phyloP scores from a whole-genome alignment of 192 early-diverging fungal genomes.

The Powellomyces hirtus region DNA sequence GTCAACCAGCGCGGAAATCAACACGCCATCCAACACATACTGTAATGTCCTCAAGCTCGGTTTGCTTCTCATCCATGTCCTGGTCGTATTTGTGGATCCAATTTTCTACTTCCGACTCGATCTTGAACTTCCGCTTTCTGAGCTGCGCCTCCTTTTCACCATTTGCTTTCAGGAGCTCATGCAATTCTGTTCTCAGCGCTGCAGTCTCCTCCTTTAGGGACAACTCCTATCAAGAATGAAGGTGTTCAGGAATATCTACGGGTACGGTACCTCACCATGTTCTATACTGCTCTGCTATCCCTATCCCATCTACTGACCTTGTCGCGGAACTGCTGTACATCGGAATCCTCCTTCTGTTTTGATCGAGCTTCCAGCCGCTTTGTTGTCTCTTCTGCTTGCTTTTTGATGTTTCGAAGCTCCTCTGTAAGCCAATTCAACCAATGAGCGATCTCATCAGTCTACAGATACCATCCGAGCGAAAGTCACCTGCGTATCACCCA shows the following conservation, averaged over 20 bases:
- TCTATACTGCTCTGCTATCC: no score
- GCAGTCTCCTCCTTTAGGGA: conserved; percentile 39
- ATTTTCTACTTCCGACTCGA: conserved; percentile 62
- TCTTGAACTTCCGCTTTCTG: conserved; percentile 59
- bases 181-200: conserved; percentile 24
- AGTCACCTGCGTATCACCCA: conserved; percentile 4
- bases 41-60: conserved; percentile 56
- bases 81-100: conserved; percentile 69
- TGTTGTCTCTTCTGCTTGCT: conserved; percentile 61
- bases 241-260: neutral
- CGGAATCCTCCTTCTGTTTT: conserved; percentile 57
- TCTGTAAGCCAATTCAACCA: conserved; percentile 26
- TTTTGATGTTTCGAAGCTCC: conserved; percentile 56
- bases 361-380: conserved; percentile 50
- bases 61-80: conserved; percentile 62
- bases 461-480: neutral
- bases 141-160: conserved; percentile 55
- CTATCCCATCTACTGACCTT: no score
- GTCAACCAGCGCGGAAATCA: no score
- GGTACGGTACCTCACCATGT: no score
- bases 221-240: conserved; percentile 33
- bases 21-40: conserved; percentile 20
- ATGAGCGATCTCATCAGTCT: neutral
- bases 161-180: conserved; percentile 30
- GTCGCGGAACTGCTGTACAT: conserved; percentile 44